Evolutionary conservation across 192 early-diverging fungal genomes (phyloP).

Genomic region (Backusella circina): DNA sequence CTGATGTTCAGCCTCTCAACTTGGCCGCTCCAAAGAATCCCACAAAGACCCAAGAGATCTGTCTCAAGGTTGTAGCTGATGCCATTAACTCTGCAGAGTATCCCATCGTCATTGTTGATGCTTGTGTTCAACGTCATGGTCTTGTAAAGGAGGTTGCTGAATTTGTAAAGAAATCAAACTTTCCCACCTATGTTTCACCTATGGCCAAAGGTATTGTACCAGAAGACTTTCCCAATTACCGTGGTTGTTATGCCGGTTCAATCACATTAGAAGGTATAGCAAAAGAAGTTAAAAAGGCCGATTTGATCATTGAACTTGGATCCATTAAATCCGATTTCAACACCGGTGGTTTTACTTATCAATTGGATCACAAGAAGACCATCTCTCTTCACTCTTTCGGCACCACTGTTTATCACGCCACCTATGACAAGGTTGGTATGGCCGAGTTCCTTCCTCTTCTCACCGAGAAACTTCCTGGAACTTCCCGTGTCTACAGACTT

Average conservation of each 20-base stretch:
- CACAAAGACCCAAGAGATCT: conserved; percentile 8
- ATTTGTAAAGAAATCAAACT: conserved; percentile 35
- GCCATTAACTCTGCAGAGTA: conserved; percentile 28
- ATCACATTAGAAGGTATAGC: conserved; percentile 28
- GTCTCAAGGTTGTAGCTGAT: conserved; percentile 28
- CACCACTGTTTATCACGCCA: conserved; percentile 32
- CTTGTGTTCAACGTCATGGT: conserved; percentile 33
- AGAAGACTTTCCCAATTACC: conserved; percentile 25
- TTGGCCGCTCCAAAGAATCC: conserved; percentile 21
- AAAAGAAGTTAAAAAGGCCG: conserved; percentile 30
- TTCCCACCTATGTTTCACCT: conserved; percentile 37
- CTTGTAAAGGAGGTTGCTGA: conserved; percentile 24
- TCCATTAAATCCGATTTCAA: conserved; percentile 44
- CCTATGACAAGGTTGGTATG: conserved; percentile 38
- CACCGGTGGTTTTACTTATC: conserved; percentile 45
- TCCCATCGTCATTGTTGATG: conserved; percentile 45
- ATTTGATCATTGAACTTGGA: conserved; percentile 40
- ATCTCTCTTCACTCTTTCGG: conserved; percentile 39
- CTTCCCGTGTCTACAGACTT: too few relatives aligned
- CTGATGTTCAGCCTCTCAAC: conserved; percentile 18
- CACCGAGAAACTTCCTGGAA: not conserved
- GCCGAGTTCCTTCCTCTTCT: conserved; percentile 24
- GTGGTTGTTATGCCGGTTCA: conserved; percentile 37
- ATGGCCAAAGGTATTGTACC: conserved; percentile 44
- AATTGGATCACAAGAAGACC: conserved; percentile 21